phyloP scores from a whole-genome alignment of 2,329 filamentous ascomycete species.

The Aspergillus ruber region DNA sequence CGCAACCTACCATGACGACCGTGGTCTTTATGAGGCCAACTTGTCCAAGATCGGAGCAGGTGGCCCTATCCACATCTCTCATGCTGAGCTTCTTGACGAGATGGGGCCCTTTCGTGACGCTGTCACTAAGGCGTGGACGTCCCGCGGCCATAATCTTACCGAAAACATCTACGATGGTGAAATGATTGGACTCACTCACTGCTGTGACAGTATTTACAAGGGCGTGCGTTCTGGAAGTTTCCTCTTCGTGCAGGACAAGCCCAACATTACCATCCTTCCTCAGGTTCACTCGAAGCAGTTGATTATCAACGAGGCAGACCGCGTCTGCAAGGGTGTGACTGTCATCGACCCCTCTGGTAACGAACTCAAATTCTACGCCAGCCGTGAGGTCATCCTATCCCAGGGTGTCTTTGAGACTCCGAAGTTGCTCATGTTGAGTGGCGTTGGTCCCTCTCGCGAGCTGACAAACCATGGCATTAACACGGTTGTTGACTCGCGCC shows the following conservation, averaged over 20 bases:
- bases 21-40: slow-evolving; percentile 35
- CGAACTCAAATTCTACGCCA: slow-evolving; percentile 42
- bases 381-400: slow-evolving; percentile 42
- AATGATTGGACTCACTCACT: slow-evolving; percentile 21
- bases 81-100: slow-evolving; percentile 49
- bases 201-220: slow-evolving; percentile 49
- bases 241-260: slow-evolving; percentile 45
- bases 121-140: background rate
- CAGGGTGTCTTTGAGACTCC: slow-evolving; percentile 49
- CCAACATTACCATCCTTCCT: slow-evolving; percentile 42
- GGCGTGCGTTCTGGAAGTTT: slow-evolving; percentile 46
- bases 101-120: slow-evolving; percentile 43
- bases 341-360: slow-evolving; percentile 37
- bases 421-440: slow-evolving; percentile 46
- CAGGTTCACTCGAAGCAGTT: slow-evolving; percentile 46
- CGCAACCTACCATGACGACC: slow-evolving; percentile 53
- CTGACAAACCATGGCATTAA: slow-evolving; percentile 18
- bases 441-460: slow-evolving; percentile 35
- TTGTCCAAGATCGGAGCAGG: slow-evolving; percentile 46
- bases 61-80: slow-evolving; percentile 49
- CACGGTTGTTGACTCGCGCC: slow-evolving; percentile 23
- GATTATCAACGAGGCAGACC: slow-evolving; percentile 39
- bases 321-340: slow-evolving; percentile 40
- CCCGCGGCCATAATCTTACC: slow-evolving; percentile 14
- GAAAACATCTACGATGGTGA: slow-evolving; percentile 43